Evolutionary conservation across 1,284 basidiomycete species (phyloP).

Genomic region (Boletus albobrunnescens): DNA sequence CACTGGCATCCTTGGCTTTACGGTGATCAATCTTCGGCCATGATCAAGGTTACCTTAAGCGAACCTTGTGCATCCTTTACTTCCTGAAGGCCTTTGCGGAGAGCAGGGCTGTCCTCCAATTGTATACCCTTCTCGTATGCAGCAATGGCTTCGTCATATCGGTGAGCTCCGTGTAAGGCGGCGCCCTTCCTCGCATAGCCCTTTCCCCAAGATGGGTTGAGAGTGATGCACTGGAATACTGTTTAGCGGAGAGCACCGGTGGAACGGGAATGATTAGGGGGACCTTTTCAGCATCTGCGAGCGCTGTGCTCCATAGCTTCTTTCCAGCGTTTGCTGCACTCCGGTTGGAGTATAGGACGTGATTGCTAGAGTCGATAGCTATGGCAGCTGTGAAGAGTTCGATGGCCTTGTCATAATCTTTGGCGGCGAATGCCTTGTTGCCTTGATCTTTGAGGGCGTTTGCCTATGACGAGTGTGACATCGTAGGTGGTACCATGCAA

Average conservation of each 20-base stretch:
- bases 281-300: slow-evolving; percentile 90
- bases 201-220: slow-evolving; percentile 85
- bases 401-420: slow-evolving; percentile 89
- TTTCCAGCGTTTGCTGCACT: slow-evolving; percentile 87
- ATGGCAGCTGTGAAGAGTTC: slow-evolving; percentile 86
- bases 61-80: slow-evolving; percentile 76
- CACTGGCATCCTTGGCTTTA: slow-evolving; percentile 40
- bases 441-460: slow-evolving; percentile 84
- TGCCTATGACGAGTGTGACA: slow-evolving; percentile 33
- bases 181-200: slow-evolving; percentile 92
- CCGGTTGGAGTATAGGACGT: slow-evolving; percentile 91
- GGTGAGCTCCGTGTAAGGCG: slow-evolving; percentile 82
- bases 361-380: slow-evolving; percentile 76
- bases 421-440: slow-evolving; percentile 94
- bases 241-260: slow-evolving; percentile 8
- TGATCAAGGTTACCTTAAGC: slow-evolving; percentile 10
- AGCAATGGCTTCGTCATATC: slow-evolving; percentile 80
- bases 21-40: slow-evolving; percentile 4
- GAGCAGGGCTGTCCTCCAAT: slow-evolving; percentile 74
- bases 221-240: slow-evolving; percentile 59
- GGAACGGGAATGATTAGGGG: slow-evolving; percentile 21
- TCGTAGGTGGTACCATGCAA: neutral
- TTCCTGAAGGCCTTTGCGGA: slow-evolving; percentile 86
- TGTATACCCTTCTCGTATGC: slow-evolving; percentile 81
- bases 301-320: slow-evolving; percentile 72